Percentiles rank a stretch among this genome's conserved stretches.
Evolutionary conservation across 345 rosid genomes (phyloP).

Genomic region (Luvunga scandens): DNA sequence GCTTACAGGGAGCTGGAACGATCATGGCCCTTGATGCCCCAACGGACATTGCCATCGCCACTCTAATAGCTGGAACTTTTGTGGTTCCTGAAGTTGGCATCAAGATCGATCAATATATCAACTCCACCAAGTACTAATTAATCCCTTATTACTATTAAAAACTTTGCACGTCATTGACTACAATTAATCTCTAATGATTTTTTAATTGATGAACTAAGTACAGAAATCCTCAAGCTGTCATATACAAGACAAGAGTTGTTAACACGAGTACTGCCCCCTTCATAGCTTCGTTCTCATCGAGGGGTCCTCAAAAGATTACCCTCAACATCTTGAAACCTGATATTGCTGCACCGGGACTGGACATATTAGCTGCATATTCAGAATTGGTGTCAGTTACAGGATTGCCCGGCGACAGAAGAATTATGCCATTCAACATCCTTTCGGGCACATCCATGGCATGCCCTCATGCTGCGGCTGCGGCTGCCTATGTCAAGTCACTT

Average conservation of each 20-base stretch:
- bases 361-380: conserved; percentile 74
- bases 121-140: conserved; percentile 48
- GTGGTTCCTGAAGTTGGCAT: conserved; percentile 39
- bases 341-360: conserved; percentile 75
- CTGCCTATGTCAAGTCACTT: conserved; percentile 77
- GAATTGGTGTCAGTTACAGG: conserved; percentile 43
- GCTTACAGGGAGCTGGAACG: conserved; percentile 59
- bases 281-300: conserved; percentile 70
- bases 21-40: conserved; percentile 28
- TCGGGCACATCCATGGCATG: conserved; percentile 95
- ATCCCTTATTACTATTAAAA: not conserved
- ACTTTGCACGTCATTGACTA: not conserved
- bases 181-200: not conserved
- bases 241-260: conserved; percentile 47
- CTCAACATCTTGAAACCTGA: conserved; percentile 92
- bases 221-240: conserved; percentile 60
- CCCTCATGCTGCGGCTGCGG: conserved; percentile 79
- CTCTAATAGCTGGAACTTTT: conserved; percentile 39
- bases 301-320: conserved; percentile 69
- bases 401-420: conserved; percentile 37
- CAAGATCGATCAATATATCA: conserved; percentile 58
- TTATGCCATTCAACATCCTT: conserved; percentile 43
- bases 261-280: conserved; percentile 40
- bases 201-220: not conserved
- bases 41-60: conserved; percentile 32